Conservation (phyloP, 1,284 basidiomycete species). For the Ceratobasidium sp. region DNA sequence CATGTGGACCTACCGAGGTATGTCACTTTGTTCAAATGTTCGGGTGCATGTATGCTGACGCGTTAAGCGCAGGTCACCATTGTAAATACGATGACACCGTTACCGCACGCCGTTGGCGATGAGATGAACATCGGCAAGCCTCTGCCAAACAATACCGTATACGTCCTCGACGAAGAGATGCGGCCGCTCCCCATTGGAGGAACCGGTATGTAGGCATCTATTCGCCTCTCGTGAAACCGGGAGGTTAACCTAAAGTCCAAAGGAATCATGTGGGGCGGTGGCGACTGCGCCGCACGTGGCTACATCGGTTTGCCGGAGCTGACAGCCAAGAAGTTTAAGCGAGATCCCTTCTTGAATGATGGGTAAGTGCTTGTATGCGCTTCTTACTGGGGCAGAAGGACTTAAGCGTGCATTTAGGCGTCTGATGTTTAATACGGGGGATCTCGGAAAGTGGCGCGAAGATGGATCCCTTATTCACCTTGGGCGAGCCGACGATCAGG, state of each 20-base stretch:
- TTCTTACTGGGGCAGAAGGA: constrained; percentile 5
- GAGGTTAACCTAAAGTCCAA: not conserved
- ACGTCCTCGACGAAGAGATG: constrained; percentile 67
- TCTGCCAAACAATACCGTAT: constrained; percentile 70
- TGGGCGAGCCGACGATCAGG: constrained; percentile 68
- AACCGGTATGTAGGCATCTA: constrained; percentile 34
- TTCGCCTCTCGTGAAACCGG: not conserved
- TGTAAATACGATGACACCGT: constrained; percentile 65
- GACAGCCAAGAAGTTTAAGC: constrained; percentile 65
- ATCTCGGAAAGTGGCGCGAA: constrained; percentile 67
- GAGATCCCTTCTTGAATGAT: constrained; percentile 65
- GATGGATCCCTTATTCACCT: constrained; percentile 68
- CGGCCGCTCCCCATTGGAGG: constrained; percentile 66
- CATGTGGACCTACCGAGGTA: constrained; percentile 66
- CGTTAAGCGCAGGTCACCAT: constrained; percentile 64
- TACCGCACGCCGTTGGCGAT: constrained; percentile 61
- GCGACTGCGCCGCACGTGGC: constrained; percentile 66
- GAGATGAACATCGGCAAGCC: constrained; percentile 67
- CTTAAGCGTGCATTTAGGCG: constrained; percentile 55
- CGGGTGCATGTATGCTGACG: constrained; percentile 30
- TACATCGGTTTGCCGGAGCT: constrained; percentile 68
- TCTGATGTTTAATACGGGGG: constrained; percentile 72
- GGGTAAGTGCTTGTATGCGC: constrained; percentile 58
- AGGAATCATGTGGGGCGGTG: constrained; percentile 72
- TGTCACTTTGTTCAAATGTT: constrained; percentile 46